Base-by-base conservation (phyloP, 495 filamentous ascomycete genomes). In the Sphaerosporella brunnea region DNA sequence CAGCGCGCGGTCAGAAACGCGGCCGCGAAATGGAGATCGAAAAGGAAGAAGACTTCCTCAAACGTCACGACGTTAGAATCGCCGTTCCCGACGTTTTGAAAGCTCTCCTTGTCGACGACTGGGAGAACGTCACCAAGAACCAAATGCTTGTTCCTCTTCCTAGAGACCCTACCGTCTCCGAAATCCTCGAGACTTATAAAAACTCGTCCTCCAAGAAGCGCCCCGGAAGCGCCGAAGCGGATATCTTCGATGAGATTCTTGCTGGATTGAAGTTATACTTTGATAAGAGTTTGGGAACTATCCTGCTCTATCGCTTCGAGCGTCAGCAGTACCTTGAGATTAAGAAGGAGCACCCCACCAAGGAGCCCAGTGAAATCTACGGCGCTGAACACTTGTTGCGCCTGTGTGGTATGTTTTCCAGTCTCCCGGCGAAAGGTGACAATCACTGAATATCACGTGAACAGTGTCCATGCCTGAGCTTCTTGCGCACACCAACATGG, bases 81-180 rank as follows among this genome's bases (percentile, higher is more conserved):
- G 67, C 75, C 36, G 74, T 82, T 35, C 84, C 90, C 2, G 90
- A 96, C 58, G 73, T 78, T 43, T 65, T 97, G 41, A 95, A 95
- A 65, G 78, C 79, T 15, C 67, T 90, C 36, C 77, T 97, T 2
- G 90, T 97, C 32, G 90, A 97, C 56, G 90, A 97, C 66, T 97
- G 90, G 90, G 90, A 97, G 64, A 92, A 93, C 54, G 75, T 95
- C 41, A 97, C 90, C 40, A 96, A 96, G 69, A 84, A 87, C 58
- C 74, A 80, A 51, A 79, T 83, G 55, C 76, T 95, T 2, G 83
- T 94, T 13, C 74, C 78, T 0, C 69, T 97, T 8, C 90, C 90
- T 0, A 74, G 80, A n/a, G 66, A 70, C 19, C 70, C 76, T 41
- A 77, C 84, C 1, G 82, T 87, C 45, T 73, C 74, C 48, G 63